phyloP scores from a whole-genome alignment of 768 basidiomycete genomes.

The Holtermanniella nyarrowii region DNA sequence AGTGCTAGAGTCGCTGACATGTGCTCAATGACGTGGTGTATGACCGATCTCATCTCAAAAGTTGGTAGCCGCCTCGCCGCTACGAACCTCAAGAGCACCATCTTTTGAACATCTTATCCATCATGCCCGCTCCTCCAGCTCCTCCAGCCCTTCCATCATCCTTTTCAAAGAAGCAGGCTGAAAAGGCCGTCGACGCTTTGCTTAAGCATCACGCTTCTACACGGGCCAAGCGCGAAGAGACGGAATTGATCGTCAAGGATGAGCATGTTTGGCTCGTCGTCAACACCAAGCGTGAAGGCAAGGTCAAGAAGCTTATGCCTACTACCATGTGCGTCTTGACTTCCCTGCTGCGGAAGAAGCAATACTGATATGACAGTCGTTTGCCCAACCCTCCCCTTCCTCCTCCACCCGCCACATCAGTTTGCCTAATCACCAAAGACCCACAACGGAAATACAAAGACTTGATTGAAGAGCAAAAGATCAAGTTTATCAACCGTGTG shows the following conservation, averaged over 20 bases:
- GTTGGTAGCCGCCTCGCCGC: background rate
- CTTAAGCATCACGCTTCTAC: conserved; percentile 58
- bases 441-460: conserved; percentile 96
- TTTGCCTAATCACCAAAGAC: conserved; percentile 91
- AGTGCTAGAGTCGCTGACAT: background rate
- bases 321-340: conserved; percentile 59
- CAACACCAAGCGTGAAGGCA: conserved; percentile 69
- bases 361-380: conserved; percentile 14
- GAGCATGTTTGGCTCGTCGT: conserved; percentile 83
- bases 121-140: too few relatives aligned
- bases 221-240: conserved; percentile 57
- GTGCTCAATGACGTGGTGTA: background rate
- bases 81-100: background rate
- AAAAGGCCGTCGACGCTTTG: conserved; percentile 68
- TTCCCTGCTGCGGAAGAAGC: background rate
- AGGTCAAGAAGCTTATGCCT: conserved; percentile 68
- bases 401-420: conserved; percentile 68
- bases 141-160: conserved; percentile 19
- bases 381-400: conserved; percentile 56
- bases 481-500: conserved; percentile 84
- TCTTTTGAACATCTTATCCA: background rate
- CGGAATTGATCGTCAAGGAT: conserved; percentile 58
- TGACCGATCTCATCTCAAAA: background rate
- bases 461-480: conserved; percentile 56
- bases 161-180: conserved; percentile 60